Conservation (phyloP, 2,329 filamentous ascomycete genomes). For the Monosporascus ibericus region DNA sequence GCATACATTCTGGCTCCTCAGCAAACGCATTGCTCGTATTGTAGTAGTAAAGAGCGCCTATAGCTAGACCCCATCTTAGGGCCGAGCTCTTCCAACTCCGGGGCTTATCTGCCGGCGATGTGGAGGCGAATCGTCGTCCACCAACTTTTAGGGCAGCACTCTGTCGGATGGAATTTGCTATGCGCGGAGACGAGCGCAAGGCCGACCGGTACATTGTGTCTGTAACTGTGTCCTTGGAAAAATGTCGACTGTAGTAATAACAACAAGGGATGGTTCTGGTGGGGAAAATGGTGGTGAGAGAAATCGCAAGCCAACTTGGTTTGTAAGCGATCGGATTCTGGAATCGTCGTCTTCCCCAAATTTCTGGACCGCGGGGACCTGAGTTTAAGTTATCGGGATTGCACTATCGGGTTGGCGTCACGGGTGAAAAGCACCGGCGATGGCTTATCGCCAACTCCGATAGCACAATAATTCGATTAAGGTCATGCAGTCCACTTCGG, state of each 20-base stretch:
- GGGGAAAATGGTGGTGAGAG: not conserved
- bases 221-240: not conserved
- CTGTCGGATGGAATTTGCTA: conserved; percentile 35
- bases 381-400: not conserved
- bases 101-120: conserved; percentile 55
- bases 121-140: conserved; percentile 47
- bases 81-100: conserved; percentile 76
- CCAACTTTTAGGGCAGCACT: conserved; percentile 28
- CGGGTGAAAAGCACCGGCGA: not conserved
- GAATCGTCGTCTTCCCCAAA: not conserved
- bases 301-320: not conserved
- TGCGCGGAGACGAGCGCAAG: conserved; percentile 41
- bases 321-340: conserved; percentile 1
- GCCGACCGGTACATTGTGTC: conserved; percentile 46
- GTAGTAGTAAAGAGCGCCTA: conserved; percentile 82
- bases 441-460: not conserved
- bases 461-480: not conserved
- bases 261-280: not conserved
- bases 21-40: conserved; percentile 85
- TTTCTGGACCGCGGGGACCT: not conserved
- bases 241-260: not conserved
- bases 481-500: no score
- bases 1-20: conserved; percentile 70
- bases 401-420: not conserved
- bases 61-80: conserved; percentile 69